Evolutionary conservation across 345 rosid species (phyloP), one percentile per base, ranked within the genome.

Genomic region (Arabidopsis arenosa): DNA sequence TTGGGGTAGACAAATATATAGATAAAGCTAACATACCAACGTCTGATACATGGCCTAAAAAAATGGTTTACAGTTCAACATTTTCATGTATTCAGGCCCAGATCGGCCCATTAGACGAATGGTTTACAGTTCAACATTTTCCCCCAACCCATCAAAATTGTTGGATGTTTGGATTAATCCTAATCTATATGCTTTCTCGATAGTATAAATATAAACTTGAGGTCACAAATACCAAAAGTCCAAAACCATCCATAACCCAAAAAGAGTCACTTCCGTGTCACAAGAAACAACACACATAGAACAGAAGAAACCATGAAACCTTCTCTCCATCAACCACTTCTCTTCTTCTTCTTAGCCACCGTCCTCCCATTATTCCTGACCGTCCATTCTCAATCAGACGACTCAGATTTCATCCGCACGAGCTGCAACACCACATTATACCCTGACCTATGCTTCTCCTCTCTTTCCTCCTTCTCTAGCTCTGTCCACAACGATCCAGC

Each of bases 371-470:
- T 72, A 23, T 32, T 57, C 76, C 62, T 66, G 2, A 59, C 87
- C 59, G 74, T 70, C 81, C 62, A 52, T 57, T 73, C 80, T 44
- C 70, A 76, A 73, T 36, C 78, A 48, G 66, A 69, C 80, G 66
- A 32, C 85, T 47, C 83, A 3, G 93, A 84, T 14, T 93, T 87
- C 87, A 86, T 93, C 87, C 93, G 86, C 7, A 45, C 84, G 3
- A 88, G 86, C 80, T 93, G 98, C 88, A 68, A 58, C 80, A 73
- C 85, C 32, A 93, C 98, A 21, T 73, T 89, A 18, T 93, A 93
- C 86, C 93, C 91, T 0, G 94, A 91, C 68, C 6, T 93, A 57
- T 93, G 98, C 86, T 86, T 77, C 83, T 28, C 84, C 52, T 81
- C 96, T 47, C 90, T 93, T 66, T 81, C 76, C 23, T 81, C 81